Evolutionary conservation across 768 basidiomycete species (phyloP), one percentile per base, ranked within the genome.

Genomic region (Leccinum uliginosum): DNA sequence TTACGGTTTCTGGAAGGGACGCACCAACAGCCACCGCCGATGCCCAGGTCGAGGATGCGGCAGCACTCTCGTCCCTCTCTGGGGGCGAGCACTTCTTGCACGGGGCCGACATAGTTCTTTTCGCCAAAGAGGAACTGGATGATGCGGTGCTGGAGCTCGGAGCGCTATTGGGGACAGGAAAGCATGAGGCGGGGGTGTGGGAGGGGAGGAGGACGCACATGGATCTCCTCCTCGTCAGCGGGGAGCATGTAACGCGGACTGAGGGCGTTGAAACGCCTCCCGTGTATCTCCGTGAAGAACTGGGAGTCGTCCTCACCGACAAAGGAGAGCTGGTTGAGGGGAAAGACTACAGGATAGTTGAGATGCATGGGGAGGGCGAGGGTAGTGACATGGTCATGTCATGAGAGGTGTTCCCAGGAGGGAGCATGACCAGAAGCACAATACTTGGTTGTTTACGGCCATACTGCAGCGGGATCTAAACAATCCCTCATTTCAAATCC

Each of bases 41-140:
- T 88, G 17, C 86, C 86, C 58, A 88, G 74, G 71, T 89, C 86
- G 50, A 89, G 80, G 44, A 88, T 79, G 50, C 69, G 70, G 55
- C 67, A 65, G 30, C 66, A 65, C 26, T 73, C 70, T 8, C 63
- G 65, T 3, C 68, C 72, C 49, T 59, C 68, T 51, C 51, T 70
- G 52, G 62, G 67, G 76, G 58, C 77, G 3, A 89, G 75, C 21
- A 77, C 79, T 51, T 82, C 77, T 51, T 76, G 78, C 5, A 87
- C 77, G 24, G 87, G 87, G 6, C 87, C 87, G 19, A 86, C 74
- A 62, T 86, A 86, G 65, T 82, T 85, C 64, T 77, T 80, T 51
- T 84, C 84, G 23, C 72, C 73, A 54, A 86, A 81, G 17, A 89
- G 77, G 64, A 86, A 88, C 62, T 85, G 78, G n/a, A 87, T 68